Conservation (phyloP, 140 eudicot species). For the Erigeron philadelphicus region DNA sequence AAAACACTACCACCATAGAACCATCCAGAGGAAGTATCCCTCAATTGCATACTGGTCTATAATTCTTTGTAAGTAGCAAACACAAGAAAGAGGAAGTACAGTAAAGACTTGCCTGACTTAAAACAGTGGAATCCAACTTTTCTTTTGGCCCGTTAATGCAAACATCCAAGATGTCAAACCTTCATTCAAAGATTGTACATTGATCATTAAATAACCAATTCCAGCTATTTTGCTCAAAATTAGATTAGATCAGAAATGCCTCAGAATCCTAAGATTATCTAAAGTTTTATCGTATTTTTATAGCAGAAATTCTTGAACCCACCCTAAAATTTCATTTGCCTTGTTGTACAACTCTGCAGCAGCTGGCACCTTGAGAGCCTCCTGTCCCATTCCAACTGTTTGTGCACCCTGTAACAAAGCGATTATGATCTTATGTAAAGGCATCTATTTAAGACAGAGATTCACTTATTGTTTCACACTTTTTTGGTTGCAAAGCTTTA, state of each 20-base stretch:
- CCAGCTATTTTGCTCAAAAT: neutral
- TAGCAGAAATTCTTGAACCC: constrained; percentile 5
- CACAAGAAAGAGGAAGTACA: constrained; percentile 16
- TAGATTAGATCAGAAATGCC: neutral
- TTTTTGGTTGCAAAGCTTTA: neutral
- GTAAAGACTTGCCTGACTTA: constrained; percentile 68
- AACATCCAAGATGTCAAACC: constrained; percentile 89
- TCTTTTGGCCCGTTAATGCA: constrained; percentile 91
- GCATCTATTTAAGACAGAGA: neutral
- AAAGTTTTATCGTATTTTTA: neutral
- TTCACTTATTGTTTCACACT: neutral
- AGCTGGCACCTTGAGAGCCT: constrained; percentile 88
- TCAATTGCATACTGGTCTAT: neutral
- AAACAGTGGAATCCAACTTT: constrained; percentile 81
- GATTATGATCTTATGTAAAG: constrained; percentile 11
- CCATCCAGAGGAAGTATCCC: constrained; percentile 1
- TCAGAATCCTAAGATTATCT: constrained; percentile 4
- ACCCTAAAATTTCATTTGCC: constrained; percentile 91
- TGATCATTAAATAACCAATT: neutral
- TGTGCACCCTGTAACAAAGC: constrained; percentile 78
- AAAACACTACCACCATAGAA: constrained; percentile 3
- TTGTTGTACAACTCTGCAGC: constrained; percentile 75
- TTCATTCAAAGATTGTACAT: constrained; percentile 28
- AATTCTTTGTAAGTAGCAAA: constrained; percentile 3
- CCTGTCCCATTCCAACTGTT: constrained; percentile 95